Evolutionary conservation across 306 rosid species (phyloP), one percentile per base, ranked within the genome.

Genomic region (Citrullus amarus): DNA sequence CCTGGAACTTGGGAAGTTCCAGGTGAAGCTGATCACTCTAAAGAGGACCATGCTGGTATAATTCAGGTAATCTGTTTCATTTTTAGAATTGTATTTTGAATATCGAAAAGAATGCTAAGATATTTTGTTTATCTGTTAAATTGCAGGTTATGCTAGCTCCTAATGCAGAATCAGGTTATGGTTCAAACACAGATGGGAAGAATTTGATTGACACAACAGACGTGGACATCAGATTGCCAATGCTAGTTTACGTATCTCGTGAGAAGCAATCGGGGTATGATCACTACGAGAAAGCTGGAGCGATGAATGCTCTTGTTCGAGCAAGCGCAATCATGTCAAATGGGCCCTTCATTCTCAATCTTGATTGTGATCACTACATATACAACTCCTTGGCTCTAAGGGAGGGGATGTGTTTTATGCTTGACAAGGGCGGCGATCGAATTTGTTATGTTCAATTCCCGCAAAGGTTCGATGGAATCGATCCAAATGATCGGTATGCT

Each of bases 351-450:
- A 82, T 92, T 79, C 88, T 92, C 73, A 92, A 92, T 80, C 96
- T 92, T 16, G 97, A 92, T 59, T 92, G 97, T 78, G 97, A 92
- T 83, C 97, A 92, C 80, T 92, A 92, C 82, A 82, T 92, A 56
- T 81, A 90, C 86, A 90, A 92, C 82, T 92, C 97, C 36, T 68
- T 83, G 72, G 97, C 97, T 74, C 77, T 92, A 30, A 85, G 96
- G 74, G 97, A 92, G 86, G 97, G 95, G 8, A 90, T 92, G 92
- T 92, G 97, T 83, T 92, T 92, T 80, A 92, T 92, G 97, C 97
- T 92, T 20, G 96, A 92, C 43, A 83, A 91, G 68, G 97, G 97
- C 0, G 96, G 96, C 66, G 97, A 92, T 75, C 88, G 96, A 75
- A 88, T 92, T 70, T 89, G 93, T 63, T 92, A 89, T 68, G 97